Percentiles rank a stretch among this genome's conserved stretches.
Evolutionary conservation across 441 rosid species (phyloP).

Genomic region (Macaranga tanarius): DNA sequence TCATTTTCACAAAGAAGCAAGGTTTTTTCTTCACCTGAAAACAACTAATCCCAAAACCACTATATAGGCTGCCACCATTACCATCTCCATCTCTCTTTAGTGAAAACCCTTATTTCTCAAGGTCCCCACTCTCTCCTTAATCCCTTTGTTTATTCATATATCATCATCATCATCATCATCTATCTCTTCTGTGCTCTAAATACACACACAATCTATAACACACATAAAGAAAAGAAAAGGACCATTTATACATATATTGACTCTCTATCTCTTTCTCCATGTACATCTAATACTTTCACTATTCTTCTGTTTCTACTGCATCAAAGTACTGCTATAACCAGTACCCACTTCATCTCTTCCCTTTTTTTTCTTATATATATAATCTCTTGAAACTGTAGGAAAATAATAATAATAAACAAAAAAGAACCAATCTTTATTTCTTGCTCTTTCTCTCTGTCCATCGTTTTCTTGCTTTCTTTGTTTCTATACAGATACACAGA

Average conservation of each 20-base stretch:
- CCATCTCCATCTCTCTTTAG: background rate
- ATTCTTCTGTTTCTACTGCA: background rate
- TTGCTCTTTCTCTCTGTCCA: conserved; percentile 3
- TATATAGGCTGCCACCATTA: background rate
- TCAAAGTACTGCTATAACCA: background rate
- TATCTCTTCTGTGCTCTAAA: background rate
- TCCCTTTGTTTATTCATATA: conserved; percentile 17
- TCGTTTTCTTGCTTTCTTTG: conserved; percentile 9
- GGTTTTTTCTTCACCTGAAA: conserved; percentile 26
- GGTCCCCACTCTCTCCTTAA: conserved; percentile 19
- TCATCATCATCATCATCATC: conserved; percentile 7
- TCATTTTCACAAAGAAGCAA: conserved; percentile 13
- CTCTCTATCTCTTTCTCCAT: background rate
- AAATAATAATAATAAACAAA: background rate
- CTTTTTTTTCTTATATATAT: background rate
- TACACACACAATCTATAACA: background rate
- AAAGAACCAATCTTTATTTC: background rate
- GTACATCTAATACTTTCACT: conserved; percentile 1
- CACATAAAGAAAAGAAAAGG: background rate
- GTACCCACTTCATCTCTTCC: background rate
- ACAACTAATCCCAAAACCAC: conserved; percentile 17
- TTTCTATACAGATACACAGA: background rate
- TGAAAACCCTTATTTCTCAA: background rate
- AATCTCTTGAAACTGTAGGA: conserved; percentile 4
- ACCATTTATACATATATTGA: background rate